Percentiles rank a stretch among this genome's conserved stretches.
phyloP scores from a whole-genome alignment of 805 yeast species.

The Starmerella apis region DNA sequence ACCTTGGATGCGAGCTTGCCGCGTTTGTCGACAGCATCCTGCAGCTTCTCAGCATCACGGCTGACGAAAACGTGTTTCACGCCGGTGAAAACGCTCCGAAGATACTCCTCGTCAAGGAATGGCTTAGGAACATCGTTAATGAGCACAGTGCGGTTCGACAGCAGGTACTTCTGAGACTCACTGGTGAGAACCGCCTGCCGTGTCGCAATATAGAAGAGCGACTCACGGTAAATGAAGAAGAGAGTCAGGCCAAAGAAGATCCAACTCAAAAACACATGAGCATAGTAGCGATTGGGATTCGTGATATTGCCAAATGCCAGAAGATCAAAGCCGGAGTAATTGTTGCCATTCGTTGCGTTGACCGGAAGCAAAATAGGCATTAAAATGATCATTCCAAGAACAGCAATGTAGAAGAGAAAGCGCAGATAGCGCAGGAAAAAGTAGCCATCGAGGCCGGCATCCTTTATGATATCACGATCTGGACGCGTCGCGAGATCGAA shows the following conservation, averaged over 20 bases:
- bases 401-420: slow-evolving; percentile 43
- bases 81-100: slow-evolving; percentile 67
- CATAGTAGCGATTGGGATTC: slow-evolving; percentile 59
- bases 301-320: slow-evolving; percentile 66
- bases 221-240: slow-evolving; percentile 71
- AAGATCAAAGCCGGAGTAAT: slow-evolving; percentile 58
- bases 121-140: slow-evolving; percentile 76
- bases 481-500: slow-evolving; percentile 51
- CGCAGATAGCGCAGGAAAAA: slow-evolving; percentile 72
- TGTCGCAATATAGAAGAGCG: slow-evolving; percentile 63
- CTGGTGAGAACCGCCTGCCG: slow-evolving; percentile 70
- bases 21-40: slow-evolving; percentile 48
- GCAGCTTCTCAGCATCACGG: slow-evolving; percentile 49
- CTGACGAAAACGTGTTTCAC: slow-evolving; percentile 75
- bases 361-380: slow-evolving; percentile 72
- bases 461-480: slow-evolving; percentile 65
- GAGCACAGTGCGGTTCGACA: slow-evolving; percentile 71
- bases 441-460: slow-evolving; percentile 91
- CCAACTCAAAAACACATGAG: slow-evolving; percentile 78
- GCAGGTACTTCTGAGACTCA: slow-evolving; percentile 63
- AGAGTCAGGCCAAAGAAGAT: slow-evolving; percentile 58
- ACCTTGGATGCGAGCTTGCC: slow-evolving; percentile 47
- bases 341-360: slow-evolving; percentile 52
- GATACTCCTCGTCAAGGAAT: slow-evolving; percentile 58
- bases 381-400: slow-evolving; percentile 45